Conservation (phyloP, 148 eudicot genomes). For the Silene latifolia region DNA sequence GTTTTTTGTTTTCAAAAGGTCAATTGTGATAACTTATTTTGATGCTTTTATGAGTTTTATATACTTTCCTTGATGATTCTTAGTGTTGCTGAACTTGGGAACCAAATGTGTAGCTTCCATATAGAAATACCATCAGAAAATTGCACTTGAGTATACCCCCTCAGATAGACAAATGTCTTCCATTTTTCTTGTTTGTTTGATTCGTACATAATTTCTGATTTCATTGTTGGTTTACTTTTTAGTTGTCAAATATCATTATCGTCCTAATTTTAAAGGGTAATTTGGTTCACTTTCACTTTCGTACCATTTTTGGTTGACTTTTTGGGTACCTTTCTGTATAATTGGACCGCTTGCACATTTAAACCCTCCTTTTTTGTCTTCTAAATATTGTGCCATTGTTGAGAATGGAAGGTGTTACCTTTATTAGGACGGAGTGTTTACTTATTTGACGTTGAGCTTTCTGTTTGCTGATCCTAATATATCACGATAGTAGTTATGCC, state of each 20-base stretch:
- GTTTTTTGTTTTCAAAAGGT: not conserved
- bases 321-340: too few species aligned
- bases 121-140: not conserved
- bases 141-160: not conserved
- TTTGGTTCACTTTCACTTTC: too few species aligned
- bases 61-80: constrained; percentile 3
- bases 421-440: too few species aligned
- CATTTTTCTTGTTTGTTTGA: not conserved
- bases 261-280: too few species aligned
- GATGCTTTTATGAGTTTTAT: not conserved
- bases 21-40: not conserved
- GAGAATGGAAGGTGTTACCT: too few species aligned
- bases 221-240: not conserved
- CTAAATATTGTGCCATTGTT: too few species aligned
- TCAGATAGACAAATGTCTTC: not conserved
- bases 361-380: too few species aligned
- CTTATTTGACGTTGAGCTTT: not conserved
- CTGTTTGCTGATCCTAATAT: not conserved
- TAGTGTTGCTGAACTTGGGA: not conserved
- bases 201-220: not conserved
- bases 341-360: too few species aligned
- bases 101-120: not conserved
- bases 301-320: too few species aligned
- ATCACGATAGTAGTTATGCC: not conserved
- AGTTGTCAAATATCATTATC: too few species aligned